phyloP scores from a whole-genome alignment of 495 filamentous ascomycete genomes.

The Penicillium desertorum region DNA sequence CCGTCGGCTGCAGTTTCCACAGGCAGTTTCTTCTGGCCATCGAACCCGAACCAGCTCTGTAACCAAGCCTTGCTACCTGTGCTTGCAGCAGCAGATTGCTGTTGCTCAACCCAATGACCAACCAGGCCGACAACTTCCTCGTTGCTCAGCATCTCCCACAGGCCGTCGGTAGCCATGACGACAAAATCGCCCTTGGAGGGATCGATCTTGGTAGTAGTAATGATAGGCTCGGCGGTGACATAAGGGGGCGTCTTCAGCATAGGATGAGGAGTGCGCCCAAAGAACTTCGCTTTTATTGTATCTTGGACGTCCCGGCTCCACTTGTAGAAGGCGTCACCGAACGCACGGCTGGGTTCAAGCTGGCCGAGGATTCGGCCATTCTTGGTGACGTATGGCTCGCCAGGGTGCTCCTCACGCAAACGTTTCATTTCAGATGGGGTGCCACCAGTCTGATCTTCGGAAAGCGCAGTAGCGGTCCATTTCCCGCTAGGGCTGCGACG shows the following conservation, averaged over 20 bases:
- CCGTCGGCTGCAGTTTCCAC: slow-evolving; percentile 51
- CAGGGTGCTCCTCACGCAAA: slow-evolving; percentile 80
- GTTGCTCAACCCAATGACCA: slow-evolving; percentile 90
- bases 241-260: slow-evolving; percentile 89
- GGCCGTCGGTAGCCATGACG: slow-evolving; percentile 92
- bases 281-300: slow-evolving; percentile 78
- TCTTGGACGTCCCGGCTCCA: slow-evolving; percentile 84
- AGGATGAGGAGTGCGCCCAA: slow-evolving; percentile 70
- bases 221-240: slow-evolving; percentile 92
- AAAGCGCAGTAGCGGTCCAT: slow-evolving; percentile 88
- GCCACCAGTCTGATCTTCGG: slow-evolving; percentile 87
- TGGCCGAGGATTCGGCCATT: slow-evolving; percentile 90
- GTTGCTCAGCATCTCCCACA: slow-evolving; percentile 99
- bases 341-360: slow-evolving; percentile 88
- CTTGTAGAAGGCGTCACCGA: slow-evolving; percentile 96
- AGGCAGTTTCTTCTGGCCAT: slow-evolving; percentile 48
- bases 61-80: slow-evolving; percentile 47
- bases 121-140: slow-evolving; percentile 97
- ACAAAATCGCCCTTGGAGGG: slow-evolving; percentile 91
- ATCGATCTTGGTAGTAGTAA: slow-evolving; percentile 93
- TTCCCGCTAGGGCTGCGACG: slow-evolving; percentile 75
- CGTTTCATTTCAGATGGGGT: slow-evolving; percentile 80
- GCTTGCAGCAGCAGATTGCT: slow-evolving; percentile 46
- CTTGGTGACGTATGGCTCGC: slow-evolving; percentile 76
- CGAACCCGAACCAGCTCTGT: slow-evolving; percentile 50